A percentile compares a stretch with the other conserved stretches of the same genome.
phyloP scores from a whole-genome alignment of 805 yeast genomes.

The Grigorovia jiainica region DNA sequence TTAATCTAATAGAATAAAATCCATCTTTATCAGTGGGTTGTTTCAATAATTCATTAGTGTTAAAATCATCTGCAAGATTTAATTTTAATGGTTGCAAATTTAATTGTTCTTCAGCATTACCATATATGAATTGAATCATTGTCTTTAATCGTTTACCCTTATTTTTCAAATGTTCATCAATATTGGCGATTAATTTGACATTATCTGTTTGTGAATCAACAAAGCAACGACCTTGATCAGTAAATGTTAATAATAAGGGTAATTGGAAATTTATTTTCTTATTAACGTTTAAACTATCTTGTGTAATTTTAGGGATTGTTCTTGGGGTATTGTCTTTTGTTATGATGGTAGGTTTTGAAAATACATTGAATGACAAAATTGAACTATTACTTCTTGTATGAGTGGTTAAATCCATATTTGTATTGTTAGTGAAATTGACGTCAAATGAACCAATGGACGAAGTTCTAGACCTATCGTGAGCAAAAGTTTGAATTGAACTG shows the following conservation, averaged over 20 bases:
- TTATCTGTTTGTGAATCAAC: neutral
- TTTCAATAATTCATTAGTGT: neutral
- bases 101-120: neutral
- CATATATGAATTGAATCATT: conserved; percentile 4
- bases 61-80: conserved; percentile 10
- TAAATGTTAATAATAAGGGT: conserved; percentile 3
- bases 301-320: neutral
- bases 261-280: neutral
- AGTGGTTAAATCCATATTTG: neutral
- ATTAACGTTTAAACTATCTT: neutral
- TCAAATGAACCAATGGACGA: neutral
- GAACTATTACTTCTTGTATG: neutral
- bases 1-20: conserved; percentile 46
- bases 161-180: neutral
- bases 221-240: conserved; percentile 1
- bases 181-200: neutral
- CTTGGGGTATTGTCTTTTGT: neutral
- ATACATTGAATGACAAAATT: neutral
- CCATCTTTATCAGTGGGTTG: conserved; percentile 10
- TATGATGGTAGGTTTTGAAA: neutral
- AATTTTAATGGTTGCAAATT: conserved; percentile 9
- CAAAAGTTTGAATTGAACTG: neutral
- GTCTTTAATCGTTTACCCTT: neutral
- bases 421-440: neutral
- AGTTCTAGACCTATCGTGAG: neutral